Percentiles rank a stretch among this genome's conserved stretches.
Evolutionary conservation across 2,329 filamentous ascomycete genomes (phyloP).

Genomic region (Lachnellula arida): DNA sequence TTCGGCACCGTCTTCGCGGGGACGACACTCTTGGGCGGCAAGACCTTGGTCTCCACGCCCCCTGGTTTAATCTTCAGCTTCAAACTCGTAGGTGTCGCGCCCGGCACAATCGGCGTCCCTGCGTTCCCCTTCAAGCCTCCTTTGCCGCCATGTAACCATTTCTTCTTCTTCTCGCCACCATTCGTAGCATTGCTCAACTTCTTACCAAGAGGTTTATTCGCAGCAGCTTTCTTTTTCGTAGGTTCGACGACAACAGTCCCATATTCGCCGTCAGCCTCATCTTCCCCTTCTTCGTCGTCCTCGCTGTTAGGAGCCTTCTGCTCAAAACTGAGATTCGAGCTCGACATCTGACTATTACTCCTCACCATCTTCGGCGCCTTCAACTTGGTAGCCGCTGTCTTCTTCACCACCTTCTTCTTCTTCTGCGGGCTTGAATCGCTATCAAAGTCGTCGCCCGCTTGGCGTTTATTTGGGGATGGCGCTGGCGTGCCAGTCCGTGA

Average conservation of each 20-base stretch:
- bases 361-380: conserved; percentile 26
- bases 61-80: conserved; percentile 7
- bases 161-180: conserved; percentile 11
- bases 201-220: conserved; percentile 3
- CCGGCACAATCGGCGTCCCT: neutral
- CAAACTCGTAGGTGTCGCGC: neutral
- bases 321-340: conserved; percentile 25
- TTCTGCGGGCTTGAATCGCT: conserved; percentile 29
- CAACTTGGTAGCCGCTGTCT: conserved; percentile 21
- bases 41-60: neutral
- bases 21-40: conserved; percentile 11
- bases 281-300: conserved; percentile 24
- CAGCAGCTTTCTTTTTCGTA: conserved; percentile 25
- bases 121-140: conserved; percentile 5
- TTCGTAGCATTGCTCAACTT: conserved; percentile 2
- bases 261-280: conserved; percentile 28
- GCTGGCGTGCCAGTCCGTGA: conserved; percentile 59
- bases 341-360: conserved; percentile 14
- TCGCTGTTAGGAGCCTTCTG: conserved; percentile 19
- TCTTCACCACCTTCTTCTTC: conserved; percentile 29
- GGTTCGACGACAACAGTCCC: conserved; percentile 22
- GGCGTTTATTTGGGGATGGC: conserved; percentile 37
- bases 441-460: conserved; percentile 29
- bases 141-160: conserved; percentile 15
- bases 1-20: neutral